Evolutionary conservation across 1,284 basidiomycete genomes (phyloP).

Genomic region (Pascua sp.): DNA sequence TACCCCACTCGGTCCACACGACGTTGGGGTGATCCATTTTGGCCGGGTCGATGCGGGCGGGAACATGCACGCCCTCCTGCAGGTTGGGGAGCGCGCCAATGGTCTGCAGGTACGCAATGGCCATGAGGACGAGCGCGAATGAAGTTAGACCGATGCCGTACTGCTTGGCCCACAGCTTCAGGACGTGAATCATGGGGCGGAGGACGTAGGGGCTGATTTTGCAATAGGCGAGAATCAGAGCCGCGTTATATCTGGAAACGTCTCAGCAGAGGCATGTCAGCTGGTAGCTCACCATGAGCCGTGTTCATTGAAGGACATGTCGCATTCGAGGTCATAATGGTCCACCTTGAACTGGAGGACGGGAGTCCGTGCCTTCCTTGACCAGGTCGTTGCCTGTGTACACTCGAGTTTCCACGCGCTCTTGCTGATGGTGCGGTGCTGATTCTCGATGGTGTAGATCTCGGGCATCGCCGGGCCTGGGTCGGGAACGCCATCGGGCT

Average conservation of each 20-base stretch:
- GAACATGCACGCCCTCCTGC: conserved; percentile 25
- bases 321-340: conserved; percentile 26
- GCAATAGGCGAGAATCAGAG: conserved; percentile 47
- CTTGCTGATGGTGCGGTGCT: conserved; percentile 13
- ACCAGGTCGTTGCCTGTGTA: too few relatives aligned
- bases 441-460: conserved; percentile 32
- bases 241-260: conserved; percentile 42
- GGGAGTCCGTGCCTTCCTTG: conserved; percentile 39
- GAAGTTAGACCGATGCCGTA: conserved; percentile 14
- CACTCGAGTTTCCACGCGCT: conserved; percentile 9
- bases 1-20: conserved; percentile 41
- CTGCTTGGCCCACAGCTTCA: conserved; percentile 47
- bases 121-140: conserved; percentile 48
- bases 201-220: conserved; percentile 42
- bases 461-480: conserved; percentile 15
- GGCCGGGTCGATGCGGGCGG: neutral
- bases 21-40: conserved; percentile 9
- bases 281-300: conserved; percentile 38
- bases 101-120: conserved; percentile 47
- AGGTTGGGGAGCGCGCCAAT: conserved; percentile 43
- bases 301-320: conserved; percentile 49
- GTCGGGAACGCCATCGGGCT: too few relatives aligned
- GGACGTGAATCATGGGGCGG: conserved; percentile 44
- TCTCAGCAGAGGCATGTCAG: too few relatives aligned
- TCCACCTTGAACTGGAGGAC: conserved; percentile 46